These are phyloP conservation scores for Neurospora tetraspora DNA, from an alignment of 495 filamentous ascomycete species.

Conservation along the genomic window DNA sequence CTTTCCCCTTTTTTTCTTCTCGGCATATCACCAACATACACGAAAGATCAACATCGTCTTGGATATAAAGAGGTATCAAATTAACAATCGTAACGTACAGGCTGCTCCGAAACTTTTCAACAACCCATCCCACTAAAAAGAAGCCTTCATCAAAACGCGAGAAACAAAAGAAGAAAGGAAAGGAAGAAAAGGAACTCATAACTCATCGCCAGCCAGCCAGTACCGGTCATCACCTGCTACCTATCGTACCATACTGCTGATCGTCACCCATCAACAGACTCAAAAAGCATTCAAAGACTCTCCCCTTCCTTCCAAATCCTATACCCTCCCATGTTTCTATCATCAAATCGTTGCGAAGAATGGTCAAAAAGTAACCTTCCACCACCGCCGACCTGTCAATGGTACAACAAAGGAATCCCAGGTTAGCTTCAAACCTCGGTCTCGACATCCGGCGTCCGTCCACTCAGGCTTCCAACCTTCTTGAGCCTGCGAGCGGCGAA, in stretches of 20 bases:
- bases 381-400: background rate
- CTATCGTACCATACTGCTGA: background rate
- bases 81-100: background rate
- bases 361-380: background rate
- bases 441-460: slow-evolving; percentile 61
- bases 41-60: background rate
- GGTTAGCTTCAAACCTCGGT: slow-evolving; percentile 38
- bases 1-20: background rate
- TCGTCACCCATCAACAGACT: background rate
- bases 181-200: background rate
- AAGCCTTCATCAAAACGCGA: background rate
- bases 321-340: background rate
- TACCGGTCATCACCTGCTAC: background rate
- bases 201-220: background rate
- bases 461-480: slow-evolving; percentile 45
- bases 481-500: slow-evolving; percentile 49
- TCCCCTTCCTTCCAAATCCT: background rate
- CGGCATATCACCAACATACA: background rate
- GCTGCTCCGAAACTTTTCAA: background rate
- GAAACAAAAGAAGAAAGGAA: background rate
- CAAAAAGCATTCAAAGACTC: background rate
- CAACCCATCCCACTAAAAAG: background rate
- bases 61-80: background rate
- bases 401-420: background rate
- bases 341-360: background rate